Percentiles rank a stretch among this genome's conserved stretches.
These are phyloP conservation scores for Phaeomoniella chlamydospora DNA, from an alignment of 2,329 filamentous ascomycete genomes.

Conservation along the genomic window DNA sequence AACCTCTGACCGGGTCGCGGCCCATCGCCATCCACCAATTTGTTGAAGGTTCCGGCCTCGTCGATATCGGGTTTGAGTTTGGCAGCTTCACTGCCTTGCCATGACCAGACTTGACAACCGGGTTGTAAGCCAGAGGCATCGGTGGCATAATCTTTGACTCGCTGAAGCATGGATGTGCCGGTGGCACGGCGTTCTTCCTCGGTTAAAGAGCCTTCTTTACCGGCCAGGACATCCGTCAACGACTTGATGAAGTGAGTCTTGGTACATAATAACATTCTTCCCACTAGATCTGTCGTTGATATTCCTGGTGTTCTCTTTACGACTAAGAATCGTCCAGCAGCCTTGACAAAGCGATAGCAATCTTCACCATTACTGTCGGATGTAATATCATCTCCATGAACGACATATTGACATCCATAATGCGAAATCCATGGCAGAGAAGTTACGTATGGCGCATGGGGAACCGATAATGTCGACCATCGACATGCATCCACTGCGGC, in stretches of 20 bases:
- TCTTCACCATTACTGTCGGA: conserved; percentile 87
- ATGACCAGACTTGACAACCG: conserved; percentile 75
- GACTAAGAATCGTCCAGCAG: conserved; percentile 84
- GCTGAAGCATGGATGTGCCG: conserved; percentile 56
- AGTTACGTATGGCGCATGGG: conserved; percentile 87
- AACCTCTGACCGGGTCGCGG: conserved; percentile 67
- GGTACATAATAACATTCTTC: conserved; percentile 94
- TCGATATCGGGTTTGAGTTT: conserved; percentile 27
- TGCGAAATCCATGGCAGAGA: conserved; percentile 86
- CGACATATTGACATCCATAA: conserved; percentile 89
- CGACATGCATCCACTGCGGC: conserved; percentile 88
- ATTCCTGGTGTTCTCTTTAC: conserved; percentile 94
- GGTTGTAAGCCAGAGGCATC: conserved; percentile 68
- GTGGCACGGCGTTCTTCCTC: conserved; percentile 49
- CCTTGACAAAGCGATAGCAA: conserved; percentile 96
- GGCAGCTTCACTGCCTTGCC: conserved; percentile 34
- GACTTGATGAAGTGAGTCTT: conserved; percentile 83
- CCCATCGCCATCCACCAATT: conserved; percentile 55
- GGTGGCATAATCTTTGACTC: conserved; percentile 75
- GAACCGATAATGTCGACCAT: conserved; percentile 76
- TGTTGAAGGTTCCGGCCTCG: conserved; percentile 51
- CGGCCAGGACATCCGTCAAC: conserved; percentile 52
- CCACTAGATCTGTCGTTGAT: conserved; percentile 94
- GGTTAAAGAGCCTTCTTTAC: conserved; percentile 58
- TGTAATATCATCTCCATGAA: conserved; percentile 94